Percentiles rank a stretch among this genome's conserved stretches.
phyloP scores from a whole-genome alignment of 352 stramenopile genomes.

The Globisporangium radiosum region DNA sequence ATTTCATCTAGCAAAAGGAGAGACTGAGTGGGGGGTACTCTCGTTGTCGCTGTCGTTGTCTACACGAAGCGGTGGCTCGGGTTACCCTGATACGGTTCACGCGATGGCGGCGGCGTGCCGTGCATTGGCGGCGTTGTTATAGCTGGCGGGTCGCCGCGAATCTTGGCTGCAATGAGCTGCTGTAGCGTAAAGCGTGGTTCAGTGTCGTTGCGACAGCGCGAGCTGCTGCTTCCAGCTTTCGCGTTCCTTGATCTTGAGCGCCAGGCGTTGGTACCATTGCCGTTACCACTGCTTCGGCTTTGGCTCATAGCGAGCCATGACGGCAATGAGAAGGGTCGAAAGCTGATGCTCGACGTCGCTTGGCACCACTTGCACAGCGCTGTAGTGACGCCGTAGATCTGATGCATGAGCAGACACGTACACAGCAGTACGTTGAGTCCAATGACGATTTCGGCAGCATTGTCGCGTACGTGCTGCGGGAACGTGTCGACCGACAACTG shows the following conservation, averaged over 20 bases:
- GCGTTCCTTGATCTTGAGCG: too few relatives aligned
- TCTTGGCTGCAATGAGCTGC: constrained; percentile 14
- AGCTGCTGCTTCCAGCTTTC: not conserved
- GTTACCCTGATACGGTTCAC: constrained; percentile 5
- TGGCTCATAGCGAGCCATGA: not conserved
- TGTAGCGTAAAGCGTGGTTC: constrained; percentile 10
- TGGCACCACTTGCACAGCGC: constrained; percentile 16
- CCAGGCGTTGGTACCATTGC: not conserved
- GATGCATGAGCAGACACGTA: constrained; percentile 30
- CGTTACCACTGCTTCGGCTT: too few relatives aligned
- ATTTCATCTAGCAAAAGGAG: too few relatives aligned
- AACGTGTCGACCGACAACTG: constrained; percentile 25
- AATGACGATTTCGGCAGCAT: constrained; percentile 35
- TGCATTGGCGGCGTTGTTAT: constrained; percentile 5
- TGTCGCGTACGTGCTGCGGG: constrained; percentile 32
- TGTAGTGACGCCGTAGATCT: constrained; percentile 24
- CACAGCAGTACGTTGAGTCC: constrained; percentile 32
- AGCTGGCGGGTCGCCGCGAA: constrained; percentile 9
- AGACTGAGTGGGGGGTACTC: too few relatives aligned
- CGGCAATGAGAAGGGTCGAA: not conserved
- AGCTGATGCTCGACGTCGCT: not conserved
- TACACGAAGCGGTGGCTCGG: constrained; percentile 10
- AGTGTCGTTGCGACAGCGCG: not conserved
- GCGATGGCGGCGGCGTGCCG: constrained; percentile 1
- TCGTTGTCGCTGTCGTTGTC: not conserved